Conservation (phyloP, 805 yeast genomes). For the Kuraishia ogatae region DNA sequence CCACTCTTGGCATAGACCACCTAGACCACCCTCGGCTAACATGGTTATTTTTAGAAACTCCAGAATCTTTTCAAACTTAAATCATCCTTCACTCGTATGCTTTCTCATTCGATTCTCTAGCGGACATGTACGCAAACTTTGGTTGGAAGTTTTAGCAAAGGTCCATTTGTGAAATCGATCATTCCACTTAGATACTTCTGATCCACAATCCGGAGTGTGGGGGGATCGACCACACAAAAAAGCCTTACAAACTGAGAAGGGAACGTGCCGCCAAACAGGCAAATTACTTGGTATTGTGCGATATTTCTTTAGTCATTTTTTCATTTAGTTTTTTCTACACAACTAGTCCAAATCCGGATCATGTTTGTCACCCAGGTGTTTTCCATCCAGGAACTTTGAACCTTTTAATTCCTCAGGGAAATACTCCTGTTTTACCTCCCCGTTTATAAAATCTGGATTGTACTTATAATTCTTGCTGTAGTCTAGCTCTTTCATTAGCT, state of each 20-base stretch:
- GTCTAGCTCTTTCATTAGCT: conserved; percentile 80
- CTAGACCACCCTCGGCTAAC: no score
- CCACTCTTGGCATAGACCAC: no score
- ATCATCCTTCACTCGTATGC: background rate
- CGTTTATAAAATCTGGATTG: conserved; percentile 72
- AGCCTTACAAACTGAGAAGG: background rate
- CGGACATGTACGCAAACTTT: no score
- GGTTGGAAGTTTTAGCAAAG: background rate
- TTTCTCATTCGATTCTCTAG: background rate
- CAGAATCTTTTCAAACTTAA: background rate
- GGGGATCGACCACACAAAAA: no score
- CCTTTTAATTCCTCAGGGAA: conserved; percentile 55
- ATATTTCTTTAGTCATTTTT: background rate
- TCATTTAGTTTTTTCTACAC: background rate
- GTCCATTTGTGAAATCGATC: background rate
- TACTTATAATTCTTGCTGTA: conserved; percentile 82
- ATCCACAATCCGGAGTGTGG: no score
- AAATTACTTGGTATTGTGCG: no score
- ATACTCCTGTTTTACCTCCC: conserved; percentile 65
- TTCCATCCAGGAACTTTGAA: conserved; percentile 41
- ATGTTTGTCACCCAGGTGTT: conserved; percentile 42
- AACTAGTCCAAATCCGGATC: conserved; percentile 30
- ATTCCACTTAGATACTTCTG: background rate
- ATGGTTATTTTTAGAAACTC: background rate
- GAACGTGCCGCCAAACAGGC: background rate